Percentiles rank a stretch among this genome's conserved stretches.
Conservation (phyloP, 1,284 basidiomycete species). For the Ganoderma multipileum region DNA sequence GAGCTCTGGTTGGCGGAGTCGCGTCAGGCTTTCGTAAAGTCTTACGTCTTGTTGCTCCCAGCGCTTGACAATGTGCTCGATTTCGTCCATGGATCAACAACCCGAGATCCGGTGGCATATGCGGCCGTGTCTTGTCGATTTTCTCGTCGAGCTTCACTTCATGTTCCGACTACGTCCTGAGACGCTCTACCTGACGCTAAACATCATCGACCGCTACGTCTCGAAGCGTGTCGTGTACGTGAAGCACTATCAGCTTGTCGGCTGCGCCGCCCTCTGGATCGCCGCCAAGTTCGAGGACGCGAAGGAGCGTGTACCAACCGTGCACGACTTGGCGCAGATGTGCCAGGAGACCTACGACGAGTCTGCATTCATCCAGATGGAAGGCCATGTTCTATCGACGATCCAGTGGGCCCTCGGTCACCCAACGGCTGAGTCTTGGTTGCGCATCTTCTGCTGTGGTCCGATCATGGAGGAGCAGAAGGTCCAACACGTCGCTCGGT, state of each 20-base stretch:
- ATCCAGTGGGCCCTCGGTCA: conserved; percentile 98
- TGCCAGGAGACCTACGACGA: conserved; percentile 97
- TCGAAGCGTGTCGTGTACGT: conserved; percentile 98
- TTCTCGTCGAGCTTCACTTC: conserved; percentile 98
- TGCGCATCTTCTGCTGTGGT: conserved; percentile 81
- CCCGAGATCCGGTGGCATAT: conserved; percentile 98
- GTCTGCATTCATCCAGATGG: conserved; percentile 96
- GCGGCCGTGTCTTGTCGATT: conserved; percentile 99
- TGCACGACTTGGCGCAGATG: conserved; percentile 92
- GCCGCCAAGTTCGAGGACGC: conserved; percentile 99
- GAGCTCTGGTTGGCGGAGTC: conserved; percentile 42
- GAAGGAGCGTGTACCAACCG: conserved; percentile 96
- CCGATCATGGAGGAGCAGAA: conserved; percentile 82
- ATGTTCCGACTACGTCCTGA: conserved; percentile 96
- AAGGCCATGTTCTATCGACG: conserved; percentile 95
- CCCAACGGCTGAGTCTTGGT: conserved; percentile 97
- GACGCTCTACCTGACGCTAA: conserved; percentile 97
- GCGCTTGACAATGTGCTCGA: conserved; percentile 87
- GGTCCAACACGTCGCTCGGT: conserved; percentile 94
- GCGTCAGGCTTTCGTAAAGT: neutral
- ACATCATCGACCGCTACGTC: conserved; percentile 99
- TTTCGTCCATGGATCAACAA: conserved; percentile 97
- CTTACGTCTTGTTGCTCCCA: conserved; percentile 41
- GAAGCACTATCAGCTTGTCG: conserved; percentile 99
- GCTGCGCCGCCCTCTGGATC: conserved; percentile 98